phyloP scores from a whole-genome alignment of 768 basidiomycete species.

The Lactifluus rugatus region DNA sequence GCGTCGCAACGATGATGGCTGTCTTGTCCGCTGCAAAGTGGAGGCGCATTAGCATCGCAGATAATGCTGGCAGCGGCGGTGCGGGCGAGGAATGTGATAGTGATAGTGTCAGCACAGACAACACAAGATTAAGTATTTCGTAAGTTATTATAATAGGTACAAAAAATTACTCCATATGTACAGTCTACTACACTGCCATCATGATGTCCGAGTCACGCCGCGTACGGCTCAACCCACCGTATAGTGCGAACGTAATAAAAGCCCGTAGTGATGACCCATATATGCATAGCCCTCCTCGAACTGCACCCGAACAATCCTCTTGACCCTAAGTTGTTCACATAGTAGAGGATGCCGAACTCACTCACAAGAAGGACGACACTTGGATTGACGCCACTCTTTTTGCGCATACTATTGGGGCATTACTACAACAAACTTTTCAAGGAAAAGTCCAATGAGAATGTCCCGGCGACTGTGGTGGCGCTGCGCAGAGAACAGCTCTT shows the following conservation, averaged over 20 bases:
- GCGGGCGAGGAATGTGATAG: too few species aligned
- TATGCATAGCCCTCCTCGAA: not conserved
- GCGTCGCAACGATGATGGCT: not conserved
- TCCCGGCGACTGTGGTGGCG: not conserved
- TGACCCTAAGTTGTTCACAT: not conserved
- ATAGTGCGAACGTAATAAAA: not conserved
- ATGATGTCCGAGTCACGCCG: too few species aligned
- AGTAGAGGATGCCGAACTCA: constrained; percentile 30
- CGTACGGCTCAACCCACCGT: too few species aligned
- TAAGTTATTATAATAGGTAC: too few species aligned
- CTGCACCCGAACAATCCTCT: not conserved
- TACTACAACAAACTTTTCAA: constrained; percentile 53
- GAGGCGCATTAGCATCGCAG: not conserved
- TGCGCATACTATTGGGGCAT: constrained; percentile 76
- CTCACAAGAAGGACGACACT: constrained; percentile 53
- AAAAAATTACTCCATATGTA: too few species aligned
- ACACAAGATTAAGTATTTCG: too few species aligned
- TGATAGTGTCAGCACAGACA: not conserved
- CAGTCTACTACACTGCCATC: too few species aligned
- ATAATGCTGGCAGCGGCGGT: not conserved
- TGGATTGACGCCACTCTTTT: constrained; percentile 55
- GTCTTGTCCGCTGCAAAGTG: not conserved
- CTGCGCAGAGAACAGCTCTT: constrained; percentile 66
- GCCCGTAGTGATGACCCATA: not conserved
- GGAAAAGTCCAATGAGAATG: not conserved